Percentiles rank a stretch among this genome's conserved stretches.
phyloP scores from a whole-genome alignment of 352 stramenopile species.

The Phytophthora chlamydospora region DNA sequence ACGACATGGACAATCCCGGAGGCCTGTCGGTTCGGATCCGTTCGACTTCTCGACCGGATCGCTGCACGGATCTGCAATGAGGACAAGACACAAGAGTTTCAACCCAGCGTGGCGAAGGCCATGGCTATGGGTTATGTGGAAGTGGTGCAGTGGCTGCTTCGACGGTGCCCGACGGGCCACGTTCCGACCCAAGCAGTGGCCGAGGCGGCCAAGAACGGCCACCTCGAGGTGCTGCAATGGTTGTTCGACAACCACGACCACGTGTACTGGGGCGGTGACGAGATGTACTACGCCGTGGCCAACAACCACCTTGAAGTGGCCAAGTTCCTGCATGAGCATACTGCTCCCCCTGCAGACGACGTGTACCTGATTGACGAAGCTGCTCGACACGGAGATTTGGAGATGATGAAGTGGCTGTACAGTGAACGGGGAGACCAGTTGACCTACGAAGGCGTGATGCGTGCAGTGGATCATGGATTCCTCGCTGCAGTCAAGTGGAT shows the following conservation, averaged over 20 bases:
- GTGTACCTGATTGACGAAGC: constrained; percentile 39
- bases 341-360: constrained; percentile 22
- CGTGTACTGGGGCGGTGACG: constrained; percentile 38
- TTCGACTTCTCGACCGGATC: constrained; percentile 30
- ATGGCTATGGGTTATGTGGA: constrained; percentile 14
- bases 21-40: constrained; percentile 24
- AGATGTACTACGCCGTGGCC: constrained; percentile 34
- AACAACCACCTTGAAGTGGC: constrained; percentile 30
- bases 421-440: constrained; percentile 22
- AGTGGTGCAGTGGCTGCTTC: constrained; percentile 31
- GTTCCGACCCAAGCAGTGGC: constrained; percentile 25
- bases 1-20: constrained; percentile 18
- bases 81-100: constrained; percentile 10
- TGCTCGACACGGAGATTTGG: constrained; percentile 30
- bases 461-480: constrained; percentile 28
- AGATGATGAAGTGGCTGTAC: constrained; percentile 40
- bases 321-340: constrained; percentile 27
- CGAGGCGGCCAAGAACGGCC: constrained; percentile 28
- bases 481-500: constrained; percentile 35
- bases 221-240: constrained; percentile 33
- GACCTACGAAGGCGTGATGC: constrained; percentile 33
- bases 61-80: constrained; percentile 4
- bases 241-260: constrained; percentile 38
- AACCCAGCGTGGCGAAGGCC: constrained; percentile 1
- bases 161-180: constrained; percentile 16